These are phyloP conservation scores for Cordyceps tenuipes DNA, from an alignment of 2,329 filamentous ascomycete genomes.

Conservation along the genomic window DNA sequence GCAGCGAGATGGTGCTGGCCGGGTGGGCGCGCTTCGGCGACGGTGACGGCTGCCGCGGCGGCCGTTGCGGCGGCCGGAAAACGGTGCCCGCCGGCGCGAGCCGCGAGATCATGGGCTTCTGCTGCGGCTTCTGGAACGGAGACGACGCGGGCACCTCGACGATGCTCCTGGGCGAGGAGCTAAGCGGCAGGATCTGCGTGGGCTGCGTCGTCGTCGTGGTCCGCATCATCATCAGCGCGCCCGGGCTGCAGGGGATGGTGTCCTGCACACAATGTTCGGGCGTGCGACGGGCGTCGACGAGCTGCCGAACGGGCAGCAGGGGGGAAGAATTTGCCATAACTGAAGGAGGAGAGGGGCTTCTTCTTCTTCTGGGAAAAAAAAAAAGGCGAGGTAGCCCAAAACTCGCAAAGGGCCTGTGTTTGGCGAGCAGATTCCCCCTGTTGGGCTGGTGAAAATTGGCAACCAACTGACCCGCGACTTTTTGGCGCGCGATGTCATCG, in stretches of 20 bases:
- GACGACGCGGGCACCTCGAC: constrained; percentile 89
- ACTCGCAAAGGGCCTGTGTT: not conserved
- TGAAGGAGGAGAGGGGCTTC: not conserved
- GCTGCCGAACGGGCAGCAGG: constrained; percentile 7
- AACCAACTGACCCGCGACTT: constrained; percentile 3
- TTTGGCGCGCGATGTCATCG: constrained; percentile 12
- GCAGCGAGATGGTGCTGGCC: constrained; percentile 37
- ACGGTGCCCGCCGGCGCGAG: constrained; percentile 71
- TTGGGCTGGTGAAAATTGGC: constrained; percentile 10
- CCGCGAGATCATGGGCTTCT: constrained; percentile 36
- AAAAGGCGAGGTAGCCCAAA: not conserved
- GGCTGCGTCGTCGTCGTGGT: constrained; percentile 28
- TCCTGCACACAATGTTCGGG: constrained; percentile 38
- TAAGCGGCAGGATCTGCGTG: constrained; percentile 34
- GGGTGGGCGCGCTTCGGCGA: constrained; percentile 26
- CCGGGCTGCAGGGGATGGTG: constrained; percentile 38
- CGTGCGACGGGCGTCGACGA: constrained; percentile 29
- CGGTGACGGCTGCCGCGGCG: constrained; percentile 17
- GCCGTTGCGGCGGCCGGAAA: constrained; percentile 46
- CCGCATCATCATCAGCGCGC: constrained; percentile 24
- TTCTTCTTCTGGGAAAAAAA: no score
- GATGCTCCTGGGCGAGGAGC: constrained; percentile 35
- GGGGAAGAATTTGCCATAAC: constrained; percentile 13
- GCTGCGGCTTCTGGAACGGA: constrained; percentile 43
- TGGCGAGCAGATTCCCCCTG: not conserved